Evolutionary conservation across 2,329 filamentous ascomycete genomes (phyloP).

Genomic region (Taxawa tesnikishii): DNA sequence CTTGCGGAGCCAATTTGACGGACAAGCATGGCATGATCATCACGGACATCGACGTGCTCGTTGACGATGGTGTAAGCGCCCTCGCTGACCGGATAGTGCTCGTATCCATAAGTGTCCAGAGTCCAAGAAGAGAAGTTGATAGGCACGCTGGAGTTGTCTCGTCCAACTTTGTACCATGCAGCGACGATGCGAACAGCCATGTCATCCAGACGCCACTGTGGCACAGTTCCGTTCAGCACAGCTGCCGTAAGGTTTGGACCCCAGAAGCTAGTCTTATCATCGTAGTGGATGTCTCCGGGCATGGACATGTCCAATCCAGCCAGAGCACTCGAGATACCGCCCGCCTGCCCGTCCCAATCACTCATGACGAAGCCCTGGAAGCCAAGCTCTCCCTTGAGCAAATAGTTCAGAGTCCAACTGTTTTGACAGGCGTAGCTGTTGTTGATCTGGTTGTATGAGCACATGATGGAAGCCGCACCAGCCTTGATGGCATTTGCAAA

Average conservation of each 20-base stretch:
- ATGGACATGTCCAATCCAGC: conserved; percentile 55
- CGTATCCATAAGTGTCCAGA: conserved; percentile 49
- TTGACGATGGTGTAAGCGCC: conserved; percentile 53
- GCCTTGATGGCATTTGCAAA: conserved; percentile 50
- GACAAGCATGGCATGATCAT: conserved; percentile 58
- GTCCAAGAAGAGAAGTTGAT: conserved; percentile 35
- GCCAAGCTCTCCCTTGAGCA: conserved; percentile 57
- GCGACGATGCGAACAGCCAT: conserved; percentile 34
- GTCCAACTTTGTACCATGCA: conserved; percentile 35
- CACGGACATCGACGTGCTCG: conserved; percentile 67
- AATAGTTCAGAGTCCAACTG: conserved; percentile 51
- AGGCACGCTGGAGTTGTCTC: conserved; percentile 31
- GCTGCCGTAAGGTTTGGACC: conserved; percentile 15
- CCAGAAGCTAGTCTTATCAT: conserved; percentile 12
- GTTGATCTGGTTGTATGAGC: conserved; percentile 55
- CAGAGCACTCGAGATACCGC: conserved; percentile 45
- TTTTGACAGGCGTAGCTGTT: conserved; percentile 55
- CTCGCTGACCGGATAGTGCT: conserved; percentile 49
- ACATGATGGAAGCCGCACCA: conserved; percentile 50
- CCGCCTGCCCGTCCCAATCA: conserved; percentile 48
- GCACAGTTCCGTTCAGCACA: conserved; percentile 15
- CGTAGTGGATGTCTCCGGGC: conserved; percentile 36
- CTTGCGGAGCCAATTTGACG: conserved; percentile 45
- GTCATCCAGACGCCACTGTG: conserved; percentile 26
- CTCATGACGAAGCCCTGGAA: conserved; percentile 57